phyloP scores from a whole-genome alignment of 2,329 filamentous ascomycete species.

The Grosmannia huntii region DNA sequence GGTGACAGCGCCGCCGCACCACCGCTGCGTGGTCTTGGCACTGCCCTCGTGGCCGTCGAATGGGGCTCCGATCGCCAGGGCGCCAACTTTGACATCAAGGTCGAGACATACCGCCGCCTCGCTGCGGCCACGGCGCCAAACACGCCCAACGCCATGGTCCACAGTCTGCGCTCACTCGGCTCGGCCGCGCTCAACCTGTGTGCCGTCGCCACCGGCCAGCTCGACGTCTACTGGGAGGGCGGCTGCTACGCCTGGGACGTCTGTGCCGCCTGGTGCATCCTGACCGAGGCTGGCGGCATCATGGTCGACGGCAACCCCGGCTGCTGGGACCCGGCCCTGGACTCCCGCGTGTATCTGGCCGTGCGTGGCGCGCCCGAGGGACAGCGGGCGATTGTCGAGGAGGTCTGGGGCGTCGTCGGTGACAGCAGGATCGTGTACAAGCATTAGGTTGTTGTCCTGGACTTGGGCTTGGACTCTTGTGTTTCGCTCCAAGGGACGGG shows the following conservation, averaged over 20 bases:
- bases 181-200: constrained; percentile 66
- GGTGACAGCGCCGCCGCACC: constrained; percentile 31
- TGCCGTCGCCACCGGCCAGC: constrained; percentile 54
- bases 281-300: constrained; percentile 60
- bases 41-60: constrained; percentile 55
- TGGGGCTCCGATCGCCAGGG: constrained; percentile 60
- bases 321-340: constrained; percentile 50
- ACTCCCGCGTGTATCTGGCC: constrained; percentile 49
- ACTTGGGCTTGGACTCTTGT: too few species aligned
- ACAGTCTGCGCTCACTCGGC: constrained; percentile 57
- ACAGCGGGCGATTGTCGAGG: constrained; percentile 48
- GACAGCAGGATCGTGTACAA: constrained; percentile 33
- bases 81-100: constrained; percentile 58
- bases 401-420: constrained; percentile 51
- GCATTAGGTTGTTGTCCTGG: constrained; percentile 12
- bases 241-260: constrained; percentile 83
- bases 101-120: constrained; percentile 49
- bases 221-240: constrained; percentile 72
- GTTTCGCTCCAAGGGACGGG: neutral
- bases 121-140: constrained; percentile 36
- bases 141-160: constrained; percentile 54
- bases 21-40: constrained; percentile 46
- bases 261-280: constrained; percentile 66
- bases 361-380: constrained; percentile 46
- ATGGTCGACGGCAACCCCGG: constrained; percentile 64